Percentiles rank a stretch among this genome's conserved stretches.
Conservation (phyloP, 1,139 yeast genomes). For the Yamadazyma siamensis region DNA sequence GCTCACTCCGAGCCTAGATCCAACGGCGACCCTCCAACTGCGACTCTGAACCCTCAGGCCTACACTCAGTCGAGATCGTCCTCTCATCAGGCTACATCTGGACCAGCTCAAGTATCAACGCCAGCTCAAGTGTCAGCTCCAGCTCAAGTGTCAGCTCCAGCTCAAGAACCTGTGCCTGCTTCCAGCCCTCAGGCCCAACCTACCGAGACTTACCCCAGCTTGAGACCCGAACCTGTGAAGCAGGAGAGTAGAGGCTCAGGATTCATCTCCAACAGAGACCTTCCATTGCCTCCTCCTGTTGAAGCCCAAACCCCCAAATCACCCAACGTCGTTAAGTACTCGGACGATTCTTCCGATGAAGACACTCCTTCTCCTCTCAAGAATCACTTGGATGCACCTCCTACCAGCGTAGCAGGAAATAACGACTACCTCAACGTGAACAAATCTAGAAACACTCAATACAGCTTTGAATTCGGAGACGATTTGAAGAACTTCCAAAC, state of each 20-base stretch:
- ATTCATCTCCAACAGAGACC: conserved; percentile 9
- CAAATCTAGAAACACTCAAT: conserved; percentile 17
- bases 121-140: neutral
- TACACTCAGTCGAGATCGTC: neutral
- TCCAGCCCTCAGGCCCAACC: conserved; percentile 1
- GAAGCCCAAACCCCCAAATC: conserved; percentile 14
- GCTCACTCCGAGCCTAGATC: too few relatives aligned
- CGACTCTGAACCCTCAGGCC: neutral
- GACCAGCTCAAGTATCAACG: neutral
- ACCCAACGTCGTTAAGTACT: conserved; percentile 27
- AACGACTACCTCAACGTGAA: conserved; percentile 9
- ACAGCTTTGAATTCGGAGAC: conserved; percentile 45
- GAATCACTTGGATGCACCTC: conserved; percentile 23
- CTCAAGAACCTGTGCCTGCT: conserved; percentile 1
- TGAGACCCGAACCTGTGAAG: neutral
- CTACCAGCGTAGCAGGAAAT: conserved; percentile 7
- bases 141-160: neutral
- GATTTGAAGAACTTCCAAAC: conserved; percentile 30
- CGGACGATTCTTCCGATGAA: conserved; percentile 23
- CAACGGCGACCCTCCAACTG: too few relatives aligned
- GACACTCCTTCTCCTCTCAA: conserved; percentile 30
- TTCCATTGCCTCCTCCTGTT: conserved; percentile 4
- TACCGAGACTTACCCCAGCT: neutral
- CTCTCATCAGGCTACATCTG: neutral
- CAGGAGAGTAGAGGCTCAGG: neutral